A percentile compares a stretch with the other conserved stretches of the same genome.
Evolutionary conservation across 2,329 filamentous ascomycete species (phyloP).

Genomic region (Penicillium sp.): DNA sequence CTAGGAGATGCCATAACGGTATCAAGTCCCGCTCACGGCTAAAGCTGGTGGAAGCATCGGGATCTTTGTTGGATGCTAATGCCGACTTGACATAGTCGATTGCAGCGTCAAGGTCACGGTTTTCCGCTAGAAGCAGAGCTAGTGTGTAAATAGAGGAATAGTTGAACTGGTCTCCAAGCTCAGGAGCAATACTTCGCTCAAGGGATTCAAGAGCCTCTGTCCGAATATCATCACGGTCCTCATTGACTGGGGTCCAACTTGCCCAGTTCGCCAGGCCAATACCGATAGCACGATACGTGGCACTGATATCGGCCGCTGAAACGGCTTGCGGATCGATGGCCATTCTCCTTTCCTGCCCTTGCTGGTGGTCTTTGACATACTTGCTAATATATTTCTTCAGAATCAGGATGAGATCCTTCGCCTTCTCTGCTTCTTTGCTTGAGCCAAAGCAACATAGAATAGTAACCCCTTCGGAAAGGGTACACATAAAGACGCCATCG

Average conservation of each 20-base stretch:
- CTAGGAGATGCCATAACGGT: constrained; percentile 88
- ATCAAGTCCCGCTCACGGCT: constrained; percentile 60
- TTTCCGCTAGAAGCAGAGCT: constrained; percentile 84
- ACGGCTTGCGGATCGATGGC: constrained; percentile 45
- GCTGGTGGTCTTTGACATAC: constrained; percentile 43
- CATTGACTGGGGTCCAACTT: constrained; percentile 75
- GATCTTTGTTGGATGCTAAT: constrained; percentile 60
- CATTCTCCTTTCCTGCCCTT: constrained; percentile 29
- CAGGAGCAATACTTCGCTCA: constrained; percentile 71
- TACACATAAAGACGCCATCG: constrained; percentile 76
- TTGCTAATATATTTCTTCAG: constrained; percentile 78
- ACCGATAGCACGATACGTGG: constrained; percentile 83
- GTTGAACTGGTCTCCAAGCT: constrained; percentile 69
- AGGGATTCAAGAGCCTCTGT: constrained; percentile 77
- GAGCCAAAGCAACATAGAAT: constrained; percentile 83
- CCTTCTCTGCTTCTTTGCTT: constrained; percentile 75
- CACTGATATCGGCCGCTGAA: constrained; percentile 65
- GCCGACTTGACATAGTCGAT: constrained; percentile 82
- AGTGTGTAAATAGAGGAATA: constrained; percentile 80
- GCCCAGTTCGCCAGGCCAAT: constrained; percentile 88
- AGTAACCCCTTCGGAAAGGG: constrained; percentile 78
- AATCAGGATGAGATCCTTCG: constrained; percentile 69
- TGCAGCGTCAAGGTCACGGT: constrained; percentile 76
- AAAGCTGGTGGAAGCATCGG: constrained; percentile 33
- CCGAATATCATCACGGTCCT: constrained; percentile 73